Conservation (phyloP, 208 protist species). For the Phytomonas serpens region DNA sequence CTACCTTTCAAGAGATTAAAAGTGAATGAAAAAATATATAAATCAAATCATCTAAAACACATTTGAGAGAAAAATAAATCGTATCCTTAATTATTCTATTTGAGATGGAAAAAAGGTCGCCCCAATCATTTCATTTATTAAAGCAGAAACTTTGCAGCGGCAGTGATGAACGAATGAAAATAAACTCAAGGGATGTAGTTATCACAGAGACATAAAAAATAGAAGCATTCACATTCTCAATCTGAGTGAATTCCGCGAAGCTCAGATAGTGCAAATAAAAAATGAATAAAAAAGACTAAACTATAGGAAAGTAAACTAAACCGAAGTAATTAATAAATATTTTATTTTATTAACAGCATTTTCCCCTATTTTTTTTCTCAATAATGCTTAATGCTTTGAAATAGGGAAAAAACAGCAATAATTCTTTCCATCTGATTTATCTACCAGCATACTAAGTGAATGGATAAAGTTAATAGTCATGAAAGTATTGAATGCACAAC, state of each 20-base stretch:
- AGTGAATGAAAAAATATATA: not conserved
- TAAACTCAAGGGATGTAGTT: not conserved
- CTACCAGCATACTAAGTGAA: not conserved
- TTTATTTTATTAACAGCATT: not conserved
- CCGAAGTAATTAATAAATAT: not conserved
- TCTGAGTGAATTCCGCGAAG: not conserved
- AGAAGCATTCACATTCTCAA: slow-evolving; percentile 5
- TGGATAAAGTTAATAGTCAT: not conserved
- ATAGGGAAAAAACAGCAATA: not conserved
- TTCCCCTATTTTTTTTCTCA: not conserved
- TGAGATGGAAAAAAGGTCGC: not conserved
- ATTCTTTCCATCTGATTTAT: not conserved
- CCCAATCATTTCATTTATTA: not conserved
- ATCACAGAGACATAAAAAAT: slow-evolving; percentile 7
- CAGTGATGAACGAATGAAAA: not conserved
- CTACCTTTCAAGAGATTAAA: not conserved
- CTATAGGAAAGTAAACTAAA: not conserved
- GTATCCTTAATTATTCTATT: not conserved
- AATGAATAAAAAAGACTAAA: slow-evolving; percentile 12
- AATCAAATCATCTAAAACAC: slow-evolving; percentile 4
- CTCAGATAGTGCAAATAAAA: slow-evolving; percentile 14
- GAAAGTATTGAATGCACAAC: not conserved
- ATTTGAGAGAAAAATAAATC: slow-evolving; percentile 5
- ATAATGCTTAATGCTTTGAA: not conserved
- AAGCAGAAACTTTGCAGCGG: slow-evolving; percentile 6